These are phyloP conservation scores for Nakaseomyces delphensis DNA, from an alignment of 1,139 yeast species.

Conservation along the genomic window DNA sequence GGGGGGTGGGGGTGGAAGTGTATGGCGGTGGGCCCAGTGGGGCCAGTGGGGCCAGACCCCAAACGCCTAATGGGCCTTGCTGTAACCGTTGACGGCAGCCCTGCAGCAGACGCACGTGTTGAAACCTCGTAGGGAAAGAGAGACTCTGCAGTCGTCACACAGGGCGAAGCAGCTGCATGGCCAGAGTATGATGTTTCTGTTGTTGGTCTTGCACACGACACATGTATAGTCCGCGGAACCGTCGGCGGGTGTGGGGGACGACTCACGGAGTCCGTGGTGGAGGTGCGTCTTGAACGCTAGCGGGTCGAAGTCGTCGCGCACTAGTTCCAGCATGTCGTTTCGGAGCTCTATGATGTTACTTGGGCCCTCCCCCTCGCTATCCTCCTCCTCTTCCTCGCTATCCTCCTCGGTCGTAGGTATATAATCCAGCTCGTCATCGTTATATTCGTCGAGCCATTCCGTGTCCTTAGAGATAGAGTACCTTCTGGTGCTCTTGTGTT, in stretches of 20 bases:
- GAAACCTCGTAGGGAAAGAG: conserved; percentile 6
- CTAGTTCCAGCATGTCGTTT: background rate
- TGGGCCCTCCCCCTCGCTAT: background rate
- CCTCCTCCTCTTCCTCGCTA: background rate
- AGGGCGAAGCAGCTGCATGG: conserved; percentile 7
- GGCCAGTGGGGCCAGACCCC: no score
- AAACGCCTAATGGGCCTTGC: no score
- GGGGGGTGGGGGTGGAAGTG: no score
- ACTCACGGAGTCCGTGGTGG: background rate
- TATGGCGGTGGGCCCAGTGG: no score
- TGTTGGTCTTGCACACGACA: conserved; percentile 3
- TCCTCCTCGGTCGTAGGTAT: background rate
- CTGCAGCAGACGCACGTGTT: conserved; percentile 6
- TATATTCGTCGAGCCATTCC: background rate
- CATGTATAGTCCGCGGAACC: background rate
- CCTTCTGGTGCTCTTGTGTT: background rate
- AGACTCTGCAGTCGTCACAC: conserved; percentile 6
- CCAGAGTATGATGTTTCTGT: conserved; percentile 5
- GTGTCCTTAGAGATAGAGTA: conserved; percentile 4
- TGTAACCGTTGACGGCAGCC: conserved; percentile 2
- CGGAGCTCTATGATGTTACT: background rate
- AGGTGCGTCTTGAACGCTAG: background rate
- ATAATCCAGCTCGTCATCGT: background rate
- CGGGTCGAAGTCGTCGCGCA: conserved; percentile 3
- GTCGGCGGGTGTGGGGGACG: background rate